Conservation (phyloP, 495 filamentous ascomycete genomes). For the Melanomma pulvis-pyrius region DNA sequence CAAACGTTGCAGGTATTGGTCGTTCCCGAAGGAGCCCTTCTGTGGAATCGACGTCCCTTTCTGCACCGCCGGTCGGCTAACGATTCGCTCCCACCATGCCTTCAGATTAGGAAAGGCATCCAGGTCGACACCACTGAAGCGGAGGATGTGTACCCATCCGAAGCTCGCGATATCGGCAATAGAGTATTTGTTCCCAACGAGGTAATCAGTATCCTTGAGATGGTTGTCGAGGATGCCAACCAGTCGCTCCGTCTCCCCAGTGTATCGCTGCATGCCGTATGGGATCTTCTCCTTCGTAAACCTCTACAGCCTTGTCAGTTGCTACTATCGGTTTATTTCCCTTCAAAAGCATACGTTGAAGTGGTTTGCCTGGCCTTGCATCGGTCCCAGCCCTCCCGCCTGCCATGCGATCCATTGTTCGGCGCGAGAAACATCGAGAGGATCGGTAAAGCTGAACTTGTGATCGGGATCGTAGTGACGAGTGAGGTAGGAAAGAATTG, state of each 20-base stretch:
- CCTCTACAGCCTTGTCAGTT: conserved; percentile 22
- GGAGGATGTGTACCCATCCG: conserved; percentile 41
- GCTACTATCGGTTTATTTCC: background rate
- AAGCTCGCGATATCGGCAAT: conserved; percentile 47
- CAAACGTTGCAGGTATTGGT: conserved; percentile 33
- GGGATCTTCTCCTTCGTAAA: conserved; percentile 43
- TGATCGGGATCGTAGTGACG: conserved; percentile 46
- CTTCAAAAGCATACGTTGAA: conserved; percentile 35
- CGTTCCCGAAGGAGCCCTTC: conserved; percentile 32
- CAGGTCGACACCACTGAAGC: conserved; percentile 40
- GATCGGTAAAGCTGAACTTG: conserved; percentile 46
- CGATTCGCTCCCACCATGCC: conserved; percentile 42
- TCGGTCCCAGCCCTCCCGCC: conserved; percentile 45
- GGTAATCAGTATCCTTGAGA: conserved; percentile 41
- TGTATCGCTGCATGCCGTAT: conserved; percentile 44
- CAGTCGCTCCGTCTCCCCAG: conserved; percentile 46
- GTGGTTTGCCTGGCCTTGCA: conserved; percentile 48
- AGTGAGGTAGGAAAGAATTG: conserved; percentile 44
- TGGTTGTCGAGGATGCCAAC: conserved; percentile 44
- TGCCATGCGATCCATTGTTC: conserved; percentile 51
- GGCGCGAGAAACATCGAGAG: conserved; percentile 38
- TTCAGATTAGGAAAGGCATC: conserved; percentile 42
- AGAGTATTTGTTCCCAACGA: conserved; percentile 46
- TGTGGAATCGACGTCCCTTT: conserved; percentile 39
- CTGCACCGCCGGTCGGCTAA: conserved; percentile 42